Conservation (phyloP, 2,329 filamentous ascomycete species). For the Fusarium foetens region DNA sequence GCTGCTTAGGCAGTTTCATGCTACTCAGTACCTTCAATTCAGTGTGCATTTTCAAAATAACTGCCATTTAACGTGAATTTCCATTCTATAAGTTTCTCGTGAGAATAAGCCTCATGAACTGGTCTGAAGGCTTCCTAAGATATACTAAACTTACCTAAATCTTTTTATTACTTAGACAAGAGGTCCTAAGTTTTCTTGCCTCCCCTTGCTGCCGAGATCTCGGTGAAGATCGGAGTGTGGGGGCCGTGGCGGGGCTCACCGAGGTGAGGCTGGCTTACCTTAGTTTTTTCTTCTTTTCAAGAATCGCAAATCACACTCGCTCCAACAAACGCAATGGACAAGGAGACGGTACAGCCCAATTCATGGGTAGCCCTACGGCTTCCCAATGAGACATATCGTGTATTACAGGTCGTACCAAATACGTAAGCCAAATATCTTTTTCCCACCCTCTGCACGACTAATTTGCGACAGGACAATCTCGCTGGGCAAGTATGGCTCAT, state of each 20-base stretch:
- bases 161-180: not conserved
- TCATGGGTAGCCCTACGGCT: conserved; percentile 69
- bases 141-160: not conserved
- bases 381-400: conserved; percentile 66
- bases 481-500: conserved; percentile 91
- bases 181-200: too few relatives aligned
- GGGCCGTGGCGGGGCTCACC: conserved; percentile 46
- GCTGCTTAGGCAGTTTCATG: not conserved
- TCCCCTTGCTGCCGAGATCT: not conserved
- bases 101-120: not conserved
- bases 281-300: conserved; percentile 40
- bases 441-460: conserved; percentile 27
- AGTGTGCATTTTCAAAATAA: not conserved
- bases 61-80: too few relatives aligned
- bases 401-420: conserved; percentile 69
- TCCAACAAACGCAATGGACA: conserved; percentile 43
- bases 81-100: not conserved
- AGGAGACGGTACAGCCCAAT: conserved; percentile 60
- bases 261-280: conserved; percentile 38
- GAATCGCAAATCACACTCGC: conserved; percentile 22
- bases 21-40: not conserved
- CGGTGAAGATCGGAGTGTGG: conserved; percentile 32
- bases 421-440: conserved; percentile 57
- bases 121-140: not conserved
- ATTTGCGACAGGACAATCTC: conserved; percentile 75